Evolutionary conservation across 495 filamentous ascomycete species (phyloP).

Genomic region (Aspergillus homomorphus): DNA sequence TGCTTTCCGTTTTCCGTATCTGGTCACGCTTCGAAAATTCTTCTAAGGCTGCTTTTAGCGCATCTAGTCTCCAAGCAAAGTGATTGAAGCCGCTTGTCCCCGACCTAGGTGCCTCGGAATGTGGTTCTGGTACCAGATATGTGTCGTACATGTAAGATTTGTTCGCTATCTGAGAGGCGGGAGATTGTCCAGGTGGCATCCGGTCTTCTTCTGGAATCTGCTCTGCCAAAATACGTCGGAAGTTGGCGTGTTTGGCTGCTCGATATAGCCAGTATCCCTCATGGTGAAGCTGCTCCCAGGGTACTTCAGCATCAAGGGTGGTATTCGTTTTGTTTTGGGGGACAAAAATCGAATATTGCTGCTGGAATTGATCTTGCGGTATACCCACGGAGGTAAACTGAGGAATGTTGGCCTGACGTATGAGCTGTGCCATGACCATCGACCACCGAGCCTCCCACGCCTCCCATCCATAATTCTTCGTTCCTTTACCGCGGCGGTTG

Average conservation of each 20-base stretch:
- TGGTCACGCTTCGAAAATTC: conserved; percentile 67
- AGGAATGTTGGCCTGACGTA: conserved; percentile 57
- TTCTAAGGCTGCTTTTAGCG: conserved; percentile 55
- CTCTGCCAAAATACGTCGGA: conserved; percentile 57
- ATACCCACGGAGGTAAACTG: conserved; percentile 29
- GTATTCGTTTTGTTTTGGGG: conserved; percentile 65
- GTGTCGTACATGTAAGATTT: conserved; percentile 75
- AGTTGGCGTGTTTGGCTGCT: conserved; percentile 62
- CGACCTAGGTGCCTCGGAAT: conserved; percentile 62
- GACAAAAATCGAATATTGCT: conserved; percentile 48
- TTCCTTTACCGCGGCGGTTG: conserved; percentile 77
- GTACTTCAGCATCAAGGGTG: conserved; percentile 60
- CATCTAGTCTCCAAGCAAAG: conserved; percentile 56
- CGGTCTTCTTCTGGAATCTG: conserved; percentile 75
- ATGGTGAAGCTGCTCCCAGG: conserved; percentile 82
- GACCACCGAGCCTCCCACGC: conserved; percentile 86
- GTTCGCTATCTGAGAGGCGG: conserved; percentile 63
- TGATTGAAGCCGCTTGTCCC: conserved; percentile 60
- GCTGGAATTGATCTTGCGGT: conserved; percentile 19
- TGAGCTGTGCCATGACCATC: conserved; percentile 73
- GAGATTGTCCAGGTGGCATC: conserved; percentile 60
- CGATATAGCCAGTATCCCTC: conserved; percentile 80
- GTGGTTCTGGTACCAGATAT: conserved; percentile 77
- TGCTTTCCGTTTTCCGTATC: conserved; percentile 59
- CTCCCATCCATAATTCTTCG: conserved; percentile 79